These are phyloP conservation scores for Claviceps africana DNA, from an alignment of 2,329 filamentous ascomycete species.

Conservation along the genomic window DNA sequence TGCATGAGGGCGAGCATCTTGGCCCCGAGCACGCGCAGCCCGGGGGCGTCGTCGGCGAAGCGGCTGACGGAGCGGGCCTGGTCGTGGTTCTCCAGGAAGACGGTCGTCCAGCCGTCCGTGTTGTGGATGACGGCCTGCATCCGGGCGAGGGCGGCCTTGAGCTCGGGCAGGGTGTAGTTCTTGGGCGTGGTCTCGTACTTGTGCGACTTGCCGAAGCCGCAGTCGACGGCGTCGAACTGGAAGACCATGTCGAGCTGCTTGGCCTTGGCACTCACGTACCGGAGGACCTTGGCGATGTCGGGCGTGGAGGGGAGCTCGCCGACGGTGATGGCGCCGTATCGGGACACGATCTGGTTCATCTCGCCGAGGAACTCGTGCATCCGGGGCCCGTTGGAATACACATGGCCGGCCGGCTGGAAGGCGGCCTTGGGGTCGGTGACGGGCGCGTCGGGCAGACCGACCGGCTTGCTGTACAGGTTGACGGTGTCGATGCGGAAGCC, in stretches of 20 bases:
- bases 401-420: slow-evolving; percentile 38
- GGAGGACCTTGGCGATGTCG: slow-evolving; percentile 39
- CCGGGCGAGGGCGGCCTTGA: slow-evolving; percentile 33
- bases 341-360: slow-evolving; percentile 45
- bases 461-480: slow-evolving; percentile 56
- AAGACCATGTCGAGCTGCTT: slow-evolving; percentile 58
- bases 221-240: slow-evolving; percentile 49
- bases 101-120: slow-evolving; percentile 47
- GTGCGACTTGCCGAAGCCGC: slow-evolving; percentile 37
- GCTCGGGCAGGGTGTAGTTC: slow-evolving; percentile 31
- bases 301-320: slow-evolving; percentile 54
- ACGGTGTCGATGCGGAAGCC: slow-evolving; percentile 66
- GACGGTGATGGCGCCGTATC: slow-evolving; percentile 55
- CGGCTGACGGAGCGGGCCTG: slow-evolving; percentile 44
- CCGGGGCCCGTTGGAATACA: slow-evolving; percentile 53
- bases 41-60: slow-evolving; percentile 35
- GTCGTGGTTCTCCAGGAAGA: slow-evolving; percentile 54
- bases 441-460: slow-evolving; percentile 43
- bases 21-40: slow-evolving; percentile 32
- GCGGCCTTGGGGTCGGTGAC: slow-evolving; percentile 30
- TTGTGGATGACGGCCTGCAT: slow-evolving; percentile 38
- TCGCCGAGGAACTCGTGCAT: slow-evolving; percentile 55
- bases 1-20: slow-evolving; percentile 47
- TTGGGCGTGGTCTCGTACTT: slow-evolving; percentile 35
- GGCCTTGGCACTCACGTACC: slow-evolving; percentile 43